A percentile compares a stretch with the other conserved stretches of the same genome.
Conservation (phyloP, 306 rosid species). For the Alnus glutinosa region DNA sequence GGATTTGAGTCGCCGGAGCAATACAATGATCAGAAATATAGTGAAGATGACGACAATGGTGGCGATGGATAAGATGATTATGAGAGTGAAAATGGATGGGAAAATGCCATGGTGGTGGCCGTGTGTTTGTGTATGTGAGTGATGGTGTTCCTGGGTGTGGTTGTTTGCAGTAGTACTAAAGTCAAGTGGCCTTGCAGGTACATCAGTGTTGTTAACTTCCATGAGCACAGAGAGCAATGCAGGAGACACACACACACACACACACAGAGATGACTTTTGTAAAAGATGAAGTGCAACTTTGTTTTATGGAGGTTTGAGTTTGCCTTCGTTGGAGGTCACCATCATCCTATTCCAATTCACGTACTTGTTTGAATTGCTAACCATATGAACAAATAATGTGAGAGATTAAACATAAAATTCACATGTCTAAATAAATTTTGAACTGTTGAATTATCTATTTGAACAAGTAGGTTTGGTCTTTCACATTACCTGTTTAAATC, state of each 20-base stretch:
- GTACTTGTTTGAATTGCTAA: too few relatives aligned
- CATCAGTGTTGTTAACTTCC: conserved; percentile 54
- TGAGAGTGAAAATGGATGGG: conserved; percentile 57
- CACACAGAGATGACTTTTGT: conserved; percentile 18
- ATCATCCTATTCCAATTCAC: too few relatives aligned
- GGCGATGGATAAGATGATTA: conserved; percentile 39
- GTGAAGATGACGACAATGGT: conserved; percentile 41
- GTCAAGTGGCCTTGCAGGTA: conserved; percentile 38
- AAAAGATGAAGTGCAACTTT: conserved; percentile 32
- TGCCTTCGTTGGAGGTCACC: conserved; percentile 32
- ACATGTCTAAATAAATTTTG: too few relatives aligned
- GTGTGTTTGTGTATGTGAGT: conserved; percentile 32
- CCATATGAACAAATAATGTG: fast-evolving
- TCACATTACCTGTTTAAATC: too few relatives aligned
- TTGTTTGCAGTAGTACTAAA: conserved; percentile 18
- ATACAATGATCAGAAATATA: conserved; percentile 42
- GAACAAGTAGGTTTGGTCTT: too few relatives aligned
- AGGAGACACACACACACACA: too few relatives aligned
- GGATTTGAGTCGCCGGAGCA: conserved; percentile 65
- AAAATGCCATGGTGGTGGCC: conserved; percentile 41
- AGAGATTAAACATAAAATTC: too few relatives aligned
- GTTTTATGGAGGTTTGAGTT: conserved; percentile 33
- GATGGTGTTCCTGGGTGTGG: conserved; percentile 35
- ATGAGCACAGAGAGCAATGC: conserved; percentile 49
- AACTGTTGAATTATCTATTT: too few relatives aligned